These are phyloP conservation scores for Epichloe gansuensis DNA, from an alignment of 2,329 filamentous ascomycete species.

Conservation along the genomic window DNA sequence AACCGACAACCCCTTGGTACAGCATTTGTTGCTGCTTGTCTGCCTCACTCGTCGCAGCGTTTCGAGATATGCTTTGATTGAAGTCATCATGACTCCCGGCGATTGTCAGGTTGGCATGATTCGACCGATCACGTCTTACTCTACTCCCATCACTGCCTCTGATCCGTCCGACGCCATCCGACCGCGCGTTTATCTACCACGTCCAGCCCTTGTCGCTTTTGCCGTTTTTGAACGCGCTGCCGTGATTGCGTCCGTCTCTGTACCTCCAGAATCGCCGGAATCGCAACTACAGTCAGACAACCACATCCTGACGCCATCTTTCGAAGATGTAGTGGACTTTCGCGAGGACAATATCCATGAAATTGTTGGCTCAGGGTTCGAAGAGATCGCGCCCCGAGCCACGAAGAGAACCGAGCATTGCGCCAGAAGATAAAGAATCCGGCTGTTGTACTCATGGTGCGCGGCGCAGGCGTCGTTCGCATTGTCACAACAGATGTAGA, in stretches of 20 bases:
- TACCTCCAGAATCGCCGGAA: conserved; percentile 57
- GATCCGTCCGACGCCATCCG: conserved; percentile 24
- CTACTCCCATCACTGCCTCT: conserved; percentile 34
- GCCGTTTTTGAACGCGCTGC: conserved; percentile 69
- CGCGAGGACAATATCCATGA: conserved; percentile 51
- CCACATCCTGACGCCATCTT: conserved; percentile 51
- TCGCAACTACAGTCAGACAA: conserved; percentile 61
- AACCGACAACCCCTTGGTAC: conserved; percentile 37
- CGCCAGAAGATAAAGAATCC: conserved; percentile 50
- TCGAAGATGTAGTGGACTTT: conserved; percentile 81
- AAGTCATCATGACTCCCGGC: conserved; percentile 48
- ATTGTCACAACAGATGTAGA: conserved; percentile 46
- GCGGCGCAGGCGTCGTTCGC: conserved; percentile 49
- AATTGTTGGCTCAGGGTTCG: conserved; percentile 50
- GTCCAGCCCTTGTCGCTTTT: conserved; percentile 69
- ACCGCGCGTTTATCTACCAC: conserved; percentile 65
- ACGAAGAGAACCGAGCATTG: conserved; percentile 36
- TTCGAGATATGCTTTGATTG: conserved; percentile 63
- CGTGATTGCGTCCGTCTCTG: conserved; percentile 61
- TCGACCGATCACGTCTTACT: conserved; percentile 55
- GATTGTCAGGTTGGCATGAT: conserved; percentile 49
- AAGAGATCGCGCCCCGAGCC: conserved; percentile 35
- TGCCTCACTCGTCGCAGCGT: conserved; percentile 39
- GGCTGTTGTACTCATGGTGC: conserved; percentile 47
- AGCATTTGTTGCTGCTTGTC: conserved; percentile 51